Evolutionary conservation across 2,329 filamentous ascomycete species (phyloP).

Genomic region (Aspergillus pseudoterreus): DNA sequence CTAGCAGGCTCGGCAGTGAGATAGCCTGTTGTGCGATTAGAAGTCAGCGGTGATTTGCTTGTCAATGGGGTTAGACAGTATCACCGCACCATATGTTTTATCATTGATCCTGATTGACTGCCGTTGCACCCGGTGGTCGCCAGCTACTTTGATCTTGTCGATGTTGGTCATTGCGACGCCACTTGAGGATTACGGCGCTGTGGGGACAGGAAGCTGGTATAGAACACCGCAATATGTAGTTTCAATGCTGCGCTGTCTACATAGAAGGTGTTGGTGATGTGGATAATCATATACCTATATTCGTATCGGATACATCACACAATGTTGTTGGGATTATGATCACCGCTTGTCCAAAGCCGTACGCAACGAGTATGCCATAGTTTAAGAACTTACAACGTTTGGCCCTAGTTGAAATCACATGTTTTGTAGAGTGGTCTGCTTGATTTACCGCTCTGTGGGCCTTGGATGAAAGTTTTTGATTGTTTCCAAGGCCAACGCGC

Average conservation of each 20-base stretch:
- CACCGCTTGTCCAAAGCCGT: too few species aligned
- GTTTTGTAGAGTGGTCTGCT: too few species aligned
- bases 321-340: too few species aligned
- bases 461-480: too few species aligned
- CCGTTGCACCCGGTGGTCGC: slow-evolving; percentile 2
- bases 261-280: neutral
- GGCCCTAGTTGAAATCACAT: too few species aligned
- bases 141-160: slow-evolving; percentile 4
- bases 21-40: slow-evolving; percentile 1
- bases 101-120: neutral
- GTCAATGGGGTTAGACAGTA: neutral
- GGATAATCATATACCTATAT: neutral
- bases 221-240: neutral
- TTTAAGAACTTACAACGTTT: too few species aligned
- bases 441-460: too few species aligned
- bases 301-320: too few species aligned
- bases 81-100: slow-evolving; percentile 4
- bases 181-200: neutral
- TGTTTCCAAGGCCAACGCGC: too few species aligned
- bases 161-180: neutral
- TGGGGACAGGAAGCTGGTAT: neutral
- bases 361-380: too few species aligned
- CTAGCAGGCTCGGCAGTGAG: slow-evolving; percentile 3
- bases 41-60: too few species aligned
- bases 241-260: neutral